A percentile compares a stretch with the other conserved stretches of the same genome.
Conservation (phyloP, 768 basidiomycete genomes). For the Leccinum obscurum region DNA sequence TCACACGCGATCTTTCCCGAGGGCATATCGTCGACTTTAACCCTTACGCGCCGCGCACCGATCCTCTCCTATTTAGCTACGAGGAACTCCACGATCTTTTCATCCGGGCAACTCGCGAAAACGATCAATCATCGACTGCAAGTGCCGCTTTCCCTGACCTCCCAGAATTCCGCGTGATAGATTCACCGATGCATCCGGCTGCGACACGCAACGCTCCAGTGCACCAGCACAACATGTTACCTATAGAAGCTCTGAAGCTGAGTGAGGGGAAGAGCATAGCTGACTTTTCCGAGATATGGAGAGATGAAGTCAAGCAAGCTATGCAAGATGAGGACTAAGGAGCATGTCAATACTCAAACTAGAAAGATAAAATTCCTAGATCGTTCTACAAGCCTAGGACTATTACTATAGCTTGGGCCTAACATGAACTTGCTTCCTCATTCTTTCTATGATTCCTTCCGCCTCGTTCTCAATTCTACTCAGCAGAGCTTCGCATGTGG, state of each 20-base stretch:
- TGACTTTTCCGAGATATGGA: slow-evolving; percentile 71
- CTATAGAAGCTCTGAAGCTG: slow-evolving; percentile 81
- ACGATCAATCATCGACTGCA: neutral
- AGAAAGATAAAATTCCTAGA: neutral
- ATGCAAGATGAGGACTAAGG: slow-evolving; percentile 19
- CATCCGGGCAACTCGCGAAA: slow-evolving; percentile 6
- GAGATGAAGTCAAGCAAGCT: slow-evolving; percentile 48
- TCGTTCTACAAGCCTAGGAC: neutral
- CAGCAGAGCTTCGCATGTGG: slow-evolving; percentile 75
- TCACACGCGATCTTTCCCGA: slow-evolving; percentile 75
- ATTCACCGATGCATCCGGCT: slow-evolving; percentile 71
- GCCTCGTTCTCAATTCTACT: slow-evolving; percentile 71
- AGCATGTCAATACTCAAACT: neutral
- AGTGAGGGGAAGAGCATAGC: slow-evolving; percentile 70
- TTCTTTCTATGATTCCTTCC: slow-evolving; percentile 58
- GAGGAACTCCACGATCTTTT: slow-evolving; percentile 59
- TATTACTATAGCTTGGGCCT: slow-evolving; percentile 24
- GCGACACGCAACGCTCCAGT: slow-evolving; percentile 67
- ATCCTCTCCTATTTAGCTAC: slow-evolving; percentile 83
- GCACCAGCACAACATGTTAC: slow-evolving; percentile 88
- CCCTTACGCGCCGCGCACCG: slow-evolving; percentile 84
- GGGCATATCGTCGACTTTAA: slow-evolving; percentile 92
- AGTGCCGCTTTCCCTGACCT: slow-evolving; percentile 6
- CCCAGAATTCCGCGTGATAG: slow-evolving; percentile 64
- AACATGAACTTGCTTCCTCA: slow-evolving; percentile 33